Percentiles rank a stretch among this genome's conserved stretches.
Conservation (phyloP, 1,284 basidiomycete species). For the Cryptococcus sp. region DNA sequence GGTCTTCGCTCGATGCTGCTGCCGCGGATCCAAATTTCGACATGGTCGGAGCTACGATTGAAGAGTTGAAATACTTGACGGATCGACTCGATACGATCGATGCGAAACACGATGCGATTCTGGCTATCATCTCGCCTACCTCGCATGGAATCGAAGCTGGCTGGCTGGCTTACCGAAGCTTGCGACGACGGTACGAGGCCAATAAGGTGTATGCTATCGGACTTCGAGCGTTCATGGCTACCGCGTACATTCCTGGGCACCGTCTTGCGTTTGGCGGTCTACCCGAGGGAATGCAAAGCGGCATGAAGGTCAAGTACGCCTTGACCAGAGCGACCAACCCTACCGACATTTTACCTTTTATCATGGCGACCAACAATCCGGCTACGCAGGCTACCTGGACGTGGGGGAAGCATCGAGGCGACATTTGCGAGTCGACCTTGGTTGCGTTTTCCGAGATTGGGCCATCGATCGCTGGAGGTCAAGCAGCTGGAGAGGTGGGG, state of each 20-base stretch:
- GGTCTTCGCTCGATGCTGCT: conserved; percentile 21
- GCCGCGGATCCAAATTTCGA: conserved; percentile 19
- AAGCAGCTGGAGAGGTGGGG: background rate
- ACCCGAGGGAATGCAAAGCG: conserved; percentile 13
- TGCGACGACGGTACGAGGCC: conserved; percentile 30
- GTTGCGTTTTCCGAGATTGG: conserved; percentile 23
- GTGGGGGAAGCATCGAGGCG: conserved; percentile 23
- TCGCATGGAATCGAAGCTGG: conserved; percentile 17
- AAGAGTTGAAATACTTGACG: conserved; percentile 26
- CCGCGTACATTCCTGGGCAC: conserved; percentile 32
- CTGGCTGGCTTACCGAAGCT: conserved; percentile 29
- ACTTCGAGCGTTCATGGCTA: conserved; percentile 30
- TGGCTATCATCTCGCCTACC: conserved; percentile 14
- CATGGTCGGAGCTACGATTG: conserved; percentile 20
- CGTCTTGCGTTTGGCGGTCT: conserved; percentile 22
- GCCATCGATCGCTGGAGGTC: conserved; percentile 2
- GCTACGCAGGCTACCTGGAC: conserved; percentile 28
- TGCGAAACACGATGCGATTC: conserved; percentile 26
- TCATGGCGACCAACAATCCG: conserved; percentile 13
- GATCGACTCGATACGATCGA: conserved; percentile 24
- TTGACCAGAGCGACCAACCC: conserved; percentile 26
- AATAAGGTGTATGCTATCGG: conserved; percentile 27
- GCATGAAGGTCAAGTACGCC: conserved; percentile 24
- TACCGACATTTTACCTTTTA: conserved; percentile 27
- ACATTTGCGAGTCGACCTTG: conserved; percentile 26